Conservation (phyloP, 495 filamentous ascomycete genomes). For the Podospora bellae-mahoneyi region DNA sequence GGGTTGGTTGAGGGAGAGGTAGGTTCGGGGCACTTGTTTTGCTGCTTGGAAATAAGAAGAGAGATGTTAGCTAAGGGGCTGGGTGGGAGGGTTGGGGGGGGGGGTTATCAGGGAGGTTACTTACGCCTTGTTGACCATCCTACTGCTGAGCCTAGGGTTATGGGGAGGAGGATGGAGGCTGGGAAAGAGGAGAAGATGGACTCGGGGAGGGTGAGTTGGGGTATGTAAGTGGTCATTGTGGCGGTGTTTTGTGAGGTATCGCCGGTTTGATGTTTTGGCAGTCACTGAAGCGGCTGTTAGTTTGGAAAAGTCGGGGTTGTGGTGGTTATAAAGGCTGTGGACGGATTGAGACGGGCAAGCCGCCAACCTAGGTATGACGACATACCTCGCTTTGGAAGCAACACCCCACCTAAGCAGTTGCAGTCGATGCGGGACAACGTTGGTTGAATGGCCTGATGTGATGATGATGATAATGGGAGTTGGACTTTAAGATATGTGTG, state of each 20-base stretch:
- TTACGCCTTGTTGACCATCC: constrained; percentile 60
- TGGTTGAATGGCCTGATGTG: not conserved
- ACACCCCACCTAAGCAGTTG: not conserved
- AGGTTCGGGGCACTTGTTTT: constrained; percentile 52
- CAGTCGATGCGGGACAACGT: not conserved
- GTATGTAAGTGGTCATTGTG: constrained; percentile 66
- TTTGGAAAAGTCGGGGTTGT: not conserved
- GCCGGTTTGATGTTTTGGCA: not conserved
- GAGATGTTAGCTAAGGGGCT: not conserved
- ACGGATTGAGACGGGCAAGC: not conserved
- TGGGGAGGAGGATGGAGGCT: constrained; percentile 65
- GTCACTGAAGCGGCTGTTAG: not conserved
- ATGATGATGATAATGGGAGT: not conserved
- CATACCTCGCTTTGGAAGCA: not conserved
- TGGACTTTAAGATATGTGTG: not conserved
- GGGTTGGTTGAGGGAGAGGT: constrained; percentile 70
- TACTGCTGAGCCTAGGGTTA: constrained; percentile 60
- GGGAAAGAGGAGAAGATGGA: constrained; percentile 62
- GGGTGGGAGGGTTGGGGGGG: not conserved
- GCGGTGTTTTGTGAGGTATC: not conserved
- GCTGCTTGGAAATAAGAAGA: constrained; percentile 36
- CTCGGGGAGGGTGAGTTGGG: constrained; percentile 61
- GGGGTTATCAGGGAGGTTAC: constrained; percentile 18
- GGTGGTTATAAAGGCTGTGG: not conserved
- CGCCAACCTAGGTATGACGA: not conserved